Evolutionary conservation across 2,329 filamentous ascomycete genomes (phyloP).

Genomic region (Trichoderma polysporum): DNA sequence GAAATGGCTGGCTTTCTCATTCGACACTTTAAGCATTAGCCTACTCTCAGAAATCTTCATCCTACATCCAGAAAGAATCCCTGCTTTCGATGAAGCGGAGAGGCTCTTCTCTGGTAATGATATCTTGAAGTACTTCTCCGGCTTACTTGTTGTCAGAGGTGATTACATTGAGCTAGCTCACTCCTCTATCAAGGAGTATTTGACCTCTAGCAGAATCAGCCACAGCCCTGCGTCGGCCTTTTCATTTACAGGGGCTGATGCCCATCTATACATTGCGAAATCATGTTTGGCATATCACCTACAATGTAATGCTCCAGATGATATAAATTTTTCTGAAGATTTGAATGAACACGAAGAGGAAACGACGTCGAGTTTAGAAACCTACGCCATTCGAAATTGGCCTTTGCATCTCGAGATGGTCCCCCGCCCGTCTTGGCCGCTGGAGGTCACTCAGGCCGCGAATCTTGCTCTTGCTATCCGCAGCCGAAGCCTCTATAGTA

Average conservation of each 20-base stretch:
- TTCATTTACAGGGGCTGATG: background rate
- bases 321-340: background rate
- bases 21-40: background rate
- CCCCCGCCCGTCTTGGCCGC: background rate
- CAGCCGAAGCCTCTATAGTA: slow-evolving; percentile 1
- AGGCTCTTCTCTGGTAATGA: background rate
- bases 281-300: slow-evolving; percentile 7
- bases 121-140: slow-evolving; percentile 5
- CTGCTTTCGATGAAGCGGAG: background rate
- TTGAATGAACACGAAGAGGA: background rate
- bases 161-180: background rate
- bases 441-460: background rate
- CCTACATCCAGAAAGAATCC: background rate
- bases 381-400: background rate
- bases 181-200: slow-evolving; percentile 15
- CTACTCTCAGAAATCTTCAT: slow-evolving; percentile 13
- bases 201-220: slow-evolving; percentile 3
- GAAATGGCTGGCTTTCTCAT: slow-evolving; percentile 12
- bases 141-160: background rate
- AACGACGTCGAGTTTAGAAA: background rate
- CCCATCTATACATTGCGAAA: slow-evolving; percentile 2
- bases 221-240: background rate
- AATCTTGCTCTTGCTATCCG: background rate
- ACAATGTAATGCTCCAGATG: background rate
- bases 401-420: background rate